Percentiles rank a stretch among this genome's conserved stretches.
phyloP scores from a whole-genome alignment of 495 filamentous ascomycete genomes.

The Bathelium albidoporum region DNA sequence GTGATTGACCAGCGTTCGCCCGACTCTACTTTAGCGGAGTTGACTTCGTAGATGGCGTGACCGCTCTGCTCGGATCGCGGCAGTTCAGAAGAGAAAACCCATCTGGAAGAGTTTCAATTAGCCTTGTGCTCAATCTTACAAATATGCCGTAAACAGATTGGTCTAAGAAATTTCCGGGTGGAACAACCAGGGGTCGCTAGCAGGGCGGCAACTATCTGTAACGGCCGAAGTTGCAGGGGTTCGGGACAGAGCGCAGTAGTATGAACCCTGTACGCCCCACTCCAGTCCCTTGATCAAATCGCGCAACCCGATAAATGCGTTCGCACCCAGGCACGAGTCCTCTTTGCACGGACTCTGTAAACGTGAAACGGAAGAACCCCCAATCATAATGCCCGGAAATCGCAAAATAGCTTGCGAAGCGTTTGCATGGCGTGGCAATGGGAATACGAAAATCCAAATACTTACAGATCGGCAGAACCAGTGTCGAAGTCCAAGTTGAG shows the following conservation, averaged over 20 bases:
- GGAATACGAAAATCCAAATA: conserved; percentile 9
- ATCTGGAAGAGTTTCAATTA: conserved; percentile 15
- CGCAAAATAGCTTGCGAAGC: not conserved
- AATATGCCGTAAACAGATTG: not conserved
- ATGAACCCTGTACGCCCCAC: not conserved
- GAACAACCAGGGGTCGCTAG: not conserved
- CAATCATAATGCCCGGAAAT: not conserved
- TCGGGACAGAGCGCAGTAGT: not conserved
- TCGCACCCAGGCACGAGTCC: not conserved
- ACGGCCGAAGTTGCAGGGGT: not conserved
- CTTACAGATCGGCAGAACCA: conserved; percentile 65
- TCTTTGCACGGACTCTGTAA: not conserved
- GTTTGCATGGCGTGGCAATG: not conserved
- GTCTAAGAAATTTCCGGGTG: not conserved
- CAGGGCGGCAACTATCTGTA: not conserved
- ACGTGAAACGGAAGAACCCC: not conserved
- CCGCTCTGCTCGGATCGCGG: conserved; percentile 23
- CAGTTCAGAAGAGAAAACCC: conserved; percentile 24
- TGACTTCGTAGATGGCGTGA: conserved; percentile 21
- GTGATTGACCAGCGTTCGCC: conserved; percentile 54
- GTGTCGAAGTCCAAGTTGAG: conserved; percentile 66
- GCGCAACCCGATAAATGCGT: not conserved
- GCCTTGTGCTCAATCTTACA: not conserved
- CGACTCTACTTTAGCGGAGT: conserved; percentile 38
- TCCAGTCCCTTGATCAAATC: not conserved